A percentile compares a stretch with the other conserved stretches of the same genome.
These are phyloP conservation scores for Suillus variegatus DNA, from an alignment of 768 basidiomycete genomes.

Conservation along the genomic window DNA sequence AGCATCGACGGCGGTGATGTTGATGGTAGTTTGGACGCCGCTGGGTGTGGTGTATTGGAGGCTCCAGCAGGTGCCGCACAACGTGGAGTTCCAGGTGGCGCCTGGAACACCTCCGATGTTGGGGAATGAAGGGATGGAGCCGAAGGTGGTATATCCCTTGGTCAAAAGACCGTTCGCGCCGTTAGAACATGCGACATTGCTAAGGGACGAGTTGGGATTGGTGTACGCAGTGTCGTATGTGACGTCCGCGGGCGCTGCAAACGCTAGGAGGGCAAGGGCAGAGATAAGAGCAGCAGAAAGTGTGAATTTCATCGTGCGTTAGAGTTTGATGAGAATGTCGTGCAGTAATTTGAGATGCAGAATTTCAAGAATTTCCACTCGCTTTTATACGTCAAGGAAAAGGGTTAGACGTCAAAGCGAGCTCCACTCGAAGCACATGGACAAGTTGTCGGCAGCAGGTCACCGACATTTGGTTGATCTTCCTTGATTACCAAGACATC, in stretches of 20 bases:
- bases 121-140: constrained; percentile 15
- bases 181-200: constrained; percentile 19
- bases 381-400: not conserved
- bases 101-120: constrained; percentile 12
- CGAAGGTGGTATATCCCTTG: constrained; percentile 17
- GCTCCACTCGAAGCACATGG: not conserved
- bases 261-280: not conserved
- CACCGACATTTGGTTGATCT: not conserved
- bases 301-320: not conserved
- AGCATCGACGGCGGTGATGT: constrained; percentile 8
- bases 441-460: too few relatives aligned
- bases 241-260: not conserved
- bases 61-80: constrained; percentile 12
- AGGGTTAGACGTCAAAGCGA: not conserved
- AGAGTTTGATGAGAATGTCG: too few relatives aligned
- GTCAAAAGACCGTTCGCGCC: constrained; percentile 21
- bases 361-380: not conserved
- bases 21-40: constrained; percentile 1
- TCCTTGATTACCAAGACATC: not conserved
- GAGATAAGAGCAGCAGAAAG: not conserved
- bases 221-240: constrained; percentile 7
- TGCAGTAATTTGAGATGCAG: not conserved
- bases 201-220: constrained; percentile 11
- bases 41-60: constrained; percentile 1
- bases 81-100: constrained; percentile 10